Conservation (phyloP, 169 alveolate genomes). For the Prorocentrum cordatum region DNA sequence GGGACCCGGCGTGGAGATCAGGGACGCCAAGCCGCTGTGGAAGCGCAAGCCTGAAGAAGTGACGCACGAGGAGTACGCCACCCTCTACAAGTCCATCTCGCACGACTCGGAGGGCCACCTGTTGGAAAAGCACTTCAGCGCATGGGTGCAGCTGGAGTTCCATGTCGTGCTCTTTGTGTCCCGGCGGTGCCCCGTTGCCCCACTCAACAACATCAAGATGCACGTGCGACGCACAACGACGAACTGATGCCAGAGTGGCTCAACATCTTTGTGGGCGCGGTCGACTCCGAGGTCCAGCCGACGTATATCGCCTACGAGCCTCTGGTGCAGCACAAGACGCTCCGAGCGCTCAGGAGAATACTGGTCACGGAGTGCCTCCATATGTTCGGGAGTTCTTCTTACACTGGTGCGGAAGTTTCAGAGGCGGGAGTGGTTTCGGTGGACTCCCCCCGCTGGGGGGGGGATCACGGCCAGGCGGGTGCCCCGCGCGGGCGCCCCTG, state of each 20-base stretch:
- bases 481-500: no score
- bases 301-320: conserved; percentile 93
- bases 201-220: conserved; percentile 94
- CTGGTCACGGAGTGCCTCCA: conserved; percentile 94
- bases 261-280: conserved; percentile 94
- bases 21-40: conserved; percentile 96
- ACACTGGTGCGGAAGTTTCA: no score
- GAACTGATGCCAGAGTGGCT: conserved; percentile 97
- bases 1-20: conserved; percentile 91
- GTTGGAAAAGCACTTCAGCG: conserved; percentile 94
- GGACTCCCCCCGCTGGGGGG: no score
- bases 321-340: conserved; percentile 92
- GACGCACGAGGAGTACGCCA: conserved; percentile 94
- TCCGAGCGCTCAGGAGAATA: conserved; percentile 92
- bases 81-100: conserved; percentile 92
- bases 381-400: no score
- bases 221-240: conserved; percentile 96
- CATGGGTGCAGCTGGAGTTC: conserved; percentile 92
- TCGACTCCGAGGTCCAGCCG: conserved; percentile 96
- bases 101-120: conserved; percentile 98
- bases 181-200: conserved; percentile 96
- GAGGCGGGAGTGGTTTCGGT: no score
- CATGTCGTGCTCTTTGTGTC: conserved; percentile 94
- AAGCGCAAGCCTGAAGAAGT: conserved; percentile 94
- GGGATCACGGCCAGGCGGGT: no score